Conservation (phyloP, 1,284 basidiomycete genomes). For the Sutorius eximius region DNA sequence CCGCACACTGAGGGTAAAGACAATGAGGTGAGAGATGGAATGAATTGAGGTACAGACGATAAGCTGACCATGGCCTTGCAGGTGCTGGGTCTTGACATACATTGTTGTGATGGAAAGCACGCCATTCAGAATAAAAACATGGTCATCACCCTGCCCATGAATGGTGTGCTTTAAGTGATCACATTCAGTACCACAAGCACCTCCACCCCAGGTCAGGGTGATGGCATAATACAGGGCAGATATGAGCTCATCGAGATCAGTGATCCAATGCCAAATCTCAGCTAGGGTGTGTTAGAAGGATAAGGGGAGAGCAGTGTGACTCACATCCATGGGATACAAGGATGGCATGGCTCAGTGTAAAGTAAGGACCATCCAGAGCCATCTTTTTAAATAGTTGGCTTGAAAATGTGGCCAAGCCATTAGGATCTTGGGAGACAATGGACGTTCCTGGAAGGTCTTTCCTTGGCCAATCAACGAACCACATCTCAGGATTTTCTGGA, state of each 20-base stretch:
- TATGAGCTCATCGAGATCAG: background rate
- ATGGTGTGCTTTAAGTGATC: conserved; percentile 8
- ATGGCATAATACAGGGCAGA: conserved; percentile 4
- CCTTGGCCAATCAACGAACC: background rate
- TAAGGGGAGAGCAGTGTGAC: background rate
- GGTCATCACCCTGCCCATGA: background rate
- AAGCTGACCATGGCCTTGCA: background rate
- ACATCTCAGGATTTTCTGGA: background rate
- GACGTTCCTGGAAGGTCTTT: background rate
- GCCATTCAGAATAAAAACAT: conserved; percentile 7
- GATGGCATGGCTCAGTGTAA: background rate
- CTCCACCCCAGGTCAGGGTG: background rate
- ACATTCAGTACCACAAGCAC: conserved; percentile 1
- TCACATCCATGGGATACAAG: background rate
- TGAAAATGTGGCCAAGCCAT: background rate
- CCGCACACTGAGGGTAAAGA: too few species aligned
- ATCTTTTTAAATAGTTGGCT: background rate
- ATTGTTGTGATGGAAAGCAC: background rate
- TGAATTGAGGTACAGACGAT: too few species aligned
- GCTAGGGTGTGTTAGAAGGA: background rate
- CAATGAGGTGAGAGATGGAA: too few species aligned
- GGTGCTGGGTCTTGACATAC: background rate
- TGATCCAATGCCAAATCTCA: background rate
- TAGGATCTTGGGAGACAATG: background rate
- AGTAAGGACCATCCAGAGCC: background rate